Conservation (phyloP, 495 filamentous ascomycete species). For the Articulospora tetracladia region DNA sequence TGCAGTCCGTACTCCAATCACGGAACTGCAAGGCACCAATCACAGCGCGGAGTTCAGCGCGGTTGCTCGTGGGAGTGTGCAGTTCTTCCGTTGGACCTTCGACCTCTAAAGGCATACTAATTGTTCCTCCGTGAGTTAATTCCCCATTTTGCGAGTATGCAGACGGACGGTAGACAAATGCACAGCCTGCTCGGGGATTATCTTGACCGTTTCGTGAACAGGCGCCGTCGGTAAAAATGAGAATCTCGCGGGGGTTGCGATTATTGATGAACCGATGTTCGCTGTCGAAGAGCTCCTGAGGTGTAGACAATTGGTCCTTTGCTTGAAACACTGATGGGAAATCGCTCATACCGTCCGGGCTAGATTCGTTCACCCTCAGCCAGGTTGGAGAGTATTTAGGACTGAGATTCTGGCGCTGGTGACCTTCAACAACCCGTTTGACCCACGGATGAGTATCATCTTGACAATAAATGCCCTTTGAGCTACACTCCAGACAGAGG, state of each 20-base stretch:
- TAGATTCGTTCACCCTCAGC: too few relatives aligned
- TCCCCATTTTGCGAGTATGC: not conserved
- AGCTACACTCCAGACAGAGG: too few relatives aligned
- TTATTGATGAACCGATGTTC: not conserved
- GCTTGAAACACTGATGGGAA: too few relatives aligned
- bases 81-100: conserved; percentile 25
- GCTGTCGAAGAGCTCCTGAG: too few relatives aligned
- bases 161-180: conserved; percentile 12
- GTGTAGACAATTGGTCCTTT: too few relatives aligned
- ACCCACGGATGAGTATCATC: too few relatives aligned
- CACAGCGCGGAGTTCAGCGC: conserved; percentile 39
- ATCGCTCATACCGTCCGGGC: too few relatives aligned
- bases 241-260: not conserved
- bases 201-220: conserved; percentile 21
- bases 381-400: too few relatives aligned
- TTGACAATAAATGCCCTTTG: too few relatives aligned
- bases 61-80: conserved; percentile 32
- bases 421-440: too few relatives aligned
- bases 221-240: conserved; percentile 18
- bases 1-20: conserved; percentile 25
- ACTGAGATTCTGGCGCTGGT: too few relatives aligned
- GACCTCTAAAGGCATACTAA: conserved; percentile 18
- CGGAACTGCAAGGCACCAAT: conserved; percentile 28
- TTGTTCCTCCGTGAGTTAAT: not conserved
- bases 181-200: conserved; percentile 21